Evolutionary conservation across 805 yeast genomes (phyloP).

Genomic region (Candida vartiovaarae): DNA sequence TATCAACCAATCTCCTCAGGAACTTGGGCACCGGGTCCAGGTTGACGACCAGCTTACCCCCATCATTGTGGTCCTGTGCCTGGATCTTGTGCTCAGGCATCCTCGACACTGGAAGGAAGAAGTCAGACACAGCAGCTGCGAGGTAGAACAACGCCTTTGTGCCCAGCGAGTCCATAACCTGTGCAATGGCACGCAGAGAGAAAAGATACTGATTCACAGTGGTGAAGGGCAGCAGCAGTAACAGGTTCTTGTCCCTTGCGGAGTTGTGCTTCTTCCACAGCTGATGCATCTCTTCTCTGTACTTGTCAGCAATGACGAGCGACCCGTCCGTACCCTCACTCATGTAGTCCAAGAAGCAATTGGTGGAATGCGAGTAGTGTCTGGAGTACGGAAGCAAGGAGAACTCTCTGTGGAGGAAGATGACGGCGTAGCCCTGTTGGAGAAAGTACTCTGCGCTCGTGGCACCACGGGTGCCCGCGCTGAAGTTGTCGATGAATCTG

Average conservation of each 20-base stretch:
- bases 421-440: constrained; percentile 82
- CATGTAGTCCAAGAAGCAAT: constrained; percentile 83
- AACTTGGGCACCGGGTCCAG: constrained; percentile 96
- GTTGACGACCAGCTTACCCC: constrained; percentile 73
- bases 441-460: constrained; percentile 89
- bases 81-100: constrained; percentile 95
- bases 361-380: constrained; percentile 76
- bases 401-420: constrained; percentile 88
- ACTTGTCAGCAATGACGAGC: constrained; percentile 55
- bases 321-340: constrained; percentile 37
- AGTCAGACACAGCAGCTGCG: constrained; percentile 98
- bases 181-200: constrained; percentile 65
- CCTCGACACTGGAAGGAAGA: constrained; percentile 79
- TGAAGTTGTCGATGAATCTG: constrained; percentile 90
- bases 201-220: constrained; percentile 92
- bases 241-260: constrained; percentile 26
- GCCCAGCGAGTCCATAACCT: constrained; percentile 47
- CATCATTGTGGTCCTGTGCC: constrained; percentile 48
- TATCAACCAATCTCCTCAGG: constrained; percentile 75
- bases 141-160: constrained; percentile 67
- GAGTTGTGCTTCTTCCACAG: constrained; percentile 48
- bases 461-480: constrained; percentile 98
- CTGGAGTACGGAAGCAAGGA: constrained; percentile 90
- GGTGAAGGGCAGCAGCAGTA: constrained; percentile 76
- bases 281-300: constrained; percentile 51